Base-by-base conservation (phyloP, 768 basidiomycete species). In the Naganishia onofrii region DNA sequence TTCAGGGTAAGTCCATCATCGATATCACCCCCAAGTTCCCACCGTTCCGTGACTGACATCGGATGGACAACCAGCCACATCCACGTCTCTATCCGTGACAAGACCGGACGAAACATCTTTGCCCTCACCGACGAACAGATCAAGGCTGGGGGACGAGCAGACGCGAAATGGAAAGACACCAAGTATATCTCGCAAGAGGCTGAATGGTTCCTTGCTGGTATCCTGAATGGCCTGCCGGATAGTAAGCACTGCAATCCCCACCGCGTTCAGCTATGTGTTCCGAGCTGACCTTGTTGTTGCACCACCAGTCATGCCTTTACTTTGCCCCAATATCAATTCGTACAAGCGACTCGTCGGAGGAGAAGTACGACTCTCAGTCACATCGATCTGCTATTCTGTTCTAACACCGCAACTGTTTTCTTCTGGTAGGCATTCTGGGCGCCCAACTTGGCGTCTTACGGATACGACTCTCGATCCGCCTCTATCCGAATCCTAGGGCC, bases 331-430 rank as follows among this genome's bases (percentile, higher is more conserved):
- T 0, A 89, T 96, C 82, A 95, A 95, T 76, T 93, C 95, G 9
- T 99, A 99, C 84, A 99, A 98, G 79, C 91, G 96, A 19, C 87
- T 99, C 9, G 89, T 92, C 23, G 93, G 91, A 23, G 93, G 93
- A 15, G 92, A 93, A 79, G 60, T 44, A 63, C 3, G 60, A n/a
- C n/a, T 63, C 42, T n/a, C 8, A 12, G 15, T 2, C 21, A 51
- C 3, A 4, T n/a, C 42, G 21, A n/a, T 51, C 46, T 29, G 36
- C n/a, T 12, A 32, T 51, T 26, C 21, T 28, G 28, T 44, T 52
- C 36, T 56, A n/a, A 56, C 13, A 23, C 28, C n/a, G 31, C 28
- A 3, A 15, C 42, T 17, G 23, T 36, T 1, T 23, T 21, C 1
- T 38, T 19, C 9, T 23, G 17, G 12, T 64, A 82, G 82, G 79